Conservation (phyloP, 192 early-diverging fungal genomes). For the Dissophora globulifera region DNA sequence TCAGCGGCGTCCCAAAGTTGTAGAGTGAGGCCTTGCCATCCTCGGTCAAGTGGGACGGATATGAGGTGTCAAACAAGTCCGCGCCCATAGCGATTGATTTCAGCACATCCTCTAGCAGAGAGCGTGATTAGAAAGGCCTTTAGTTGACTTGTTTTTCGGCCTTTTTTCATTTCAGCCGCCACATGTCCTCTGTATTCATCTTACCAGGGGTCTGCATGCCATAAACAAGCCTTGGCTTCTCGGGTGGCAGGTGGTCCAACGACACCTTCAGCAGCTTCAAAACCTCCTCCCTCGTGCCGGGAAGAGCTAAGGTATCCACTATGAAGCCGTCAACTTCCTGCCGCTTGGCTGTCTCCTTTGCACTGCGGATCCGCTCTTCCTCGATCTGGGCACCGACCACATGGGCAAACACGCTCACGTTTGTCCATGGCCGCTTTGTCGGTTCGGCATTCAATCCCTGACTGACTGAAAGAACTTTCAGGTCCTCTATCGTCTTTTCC, state of each 20-base stretch:
- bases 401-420: constrained; percentile 60
- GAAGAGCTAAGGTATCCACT: constrained; percentile 56
- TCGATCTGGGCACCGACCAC: constrained; percentile 57
- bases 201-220: constrained; percentile 64
- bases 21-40: constrained; percentile 74
- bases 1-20: constrained; percentile 44
- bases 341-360: constrained; percentile 54
- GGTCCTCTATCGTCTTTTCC: neutral
- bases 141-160: neutral
- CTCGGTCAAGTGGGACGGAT: constrained; percentile 71
- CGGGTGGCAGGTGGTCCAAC: constrained; percentile 54
- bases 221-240: constrained; percentile 68
- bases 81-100: constrained; percentile 64
- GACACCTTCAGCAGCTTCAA: constrained; percentile 59
- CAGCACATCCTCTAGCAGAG: constrained; percentile 59
- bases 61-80: constrained; percentile 79
- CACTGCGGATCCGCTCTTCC: constrained; percentile 61
- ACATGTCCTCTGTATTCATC: neutral
- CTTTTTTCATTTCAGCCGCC: neutral
- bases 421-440: constrained; percentile 18
- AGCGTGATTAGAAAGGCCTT: neutral
- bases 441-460: neutral
- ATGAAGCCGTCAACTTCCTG: constrained; percentile 65
- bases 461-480: neutral
- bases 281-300: constrained; percentile 32